A percentile compares a stretch with the other conserved stretches of the same genome.
phyloP scores from a whole-genome alignment of 352 stramenopile species.

The Pythium pyrilobum region DNA sequence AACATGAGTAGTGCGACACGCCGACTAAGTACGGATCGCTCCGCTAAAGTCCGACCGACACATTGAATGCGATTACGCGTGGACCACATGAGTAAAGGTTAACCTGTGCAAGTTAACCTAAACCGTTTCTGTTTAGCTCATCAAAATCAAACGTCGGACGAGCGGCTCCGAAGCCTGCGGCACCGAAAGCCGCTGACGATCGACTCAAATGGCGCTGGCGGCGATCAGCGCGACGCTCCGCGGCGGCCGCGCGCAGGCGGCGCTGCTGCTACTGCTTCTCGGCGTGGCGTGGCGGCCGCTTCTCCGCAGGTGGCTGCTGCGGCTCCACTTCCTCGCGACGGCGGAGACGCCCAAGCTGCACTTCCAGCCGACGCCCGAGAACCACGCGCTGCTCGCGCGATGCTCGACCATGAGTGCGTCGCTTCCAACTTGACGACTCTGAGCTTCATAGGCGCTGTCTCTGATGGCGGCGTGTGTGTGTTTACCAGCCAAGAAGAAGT shows the following conservation, averaged over 20 bases:
- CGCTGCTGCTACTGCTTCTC: conserved; percentile 8
- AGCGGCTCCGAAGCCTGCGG: conserved; percentile 5
- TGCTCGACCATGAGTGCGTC: conserved; percentile 46
- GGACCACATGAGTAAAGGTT: neutral
- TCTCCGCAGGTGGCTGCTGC: conserved; percentile 9
- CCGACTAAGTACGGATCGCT: neutral
- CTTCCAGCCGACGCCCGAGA: conserved; percentile 30
- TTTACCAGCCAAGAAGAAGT: conserved; percentile 17
- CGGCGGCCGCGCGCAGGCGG: neutral
- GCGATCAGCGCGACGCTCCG: neutral
- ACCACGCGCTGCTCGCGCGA: conserved; percentile 28
- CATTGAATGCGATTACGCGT: neutral
- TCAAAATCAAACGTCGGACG: neutral
- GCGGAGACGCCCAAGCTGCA: conserved; percentile 39
- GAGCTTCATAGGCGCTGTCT: too few relatives aligned
- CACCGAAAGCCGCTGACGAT: too few relatives aligned
- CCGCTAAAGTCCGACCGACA: conserved; percentile 3
- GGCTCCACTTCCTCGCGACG: conserved; percentile 31
- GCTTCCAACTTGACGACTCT: neutral
- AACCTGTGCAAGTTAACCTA: conserved; percentile 1
- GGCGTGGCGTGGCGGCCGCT: conserved; percentile 7
- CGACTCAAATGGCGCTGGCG: neutral
- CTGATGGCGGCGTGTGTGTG: neutral
- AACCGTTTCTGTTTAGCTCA: conserved; percentile 10
- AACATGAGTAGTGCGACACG: conserved; percentile 1